Evolutionary conservation across 2,329 filamentous ascomycete genomes (phyloP).

Genomic region (Fusarium citri): DNA sequence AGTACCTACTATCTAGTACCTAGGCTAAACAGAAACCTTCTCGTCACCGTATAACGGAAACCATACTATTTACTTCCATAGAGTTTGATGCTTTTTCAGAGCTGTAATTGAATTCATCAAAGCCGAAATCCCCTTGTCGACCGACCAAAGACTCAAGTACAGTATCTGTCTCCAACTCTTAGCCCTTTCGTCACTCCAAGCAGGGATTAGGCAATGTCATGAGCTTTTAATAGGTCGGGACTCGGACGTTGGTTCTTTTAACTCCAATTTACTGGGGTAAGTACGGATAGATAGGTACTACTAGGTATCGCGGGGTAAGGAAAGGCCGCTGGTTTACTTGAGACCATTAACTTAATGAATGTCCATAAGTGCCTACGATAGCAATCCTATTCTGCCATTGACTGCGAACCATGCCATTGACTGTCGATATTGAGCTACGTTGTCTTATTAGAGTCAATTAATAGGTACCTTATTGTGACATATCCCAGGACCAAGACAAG

Average conservation of each 20-base stretch:
- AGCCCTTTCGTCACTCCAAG: constrained; percentile 21
- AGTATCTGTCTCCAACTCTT: background rate
- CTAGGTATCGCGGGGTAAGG: constrained; percentile 28
- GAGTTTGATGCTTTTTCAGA: background rate
- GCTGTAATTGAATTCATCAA: background rate
- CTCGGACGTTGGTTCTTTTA: background rate
- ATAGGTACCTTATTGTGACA: background rate
- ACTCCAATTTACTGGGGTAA: constrained; percentile 3
- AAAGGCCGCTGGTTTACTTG: constrained; percentile 25
- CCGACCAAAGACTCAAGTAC: background rate
- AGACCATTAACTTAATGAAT: background rate
- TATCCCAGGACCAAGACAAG: background rate
- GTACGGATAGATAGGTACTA: too few relatives aligned
- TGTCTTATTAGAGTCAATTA: background rate
- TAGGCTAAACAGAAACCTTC: background rate
- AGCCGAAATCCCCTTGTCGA: background rate
- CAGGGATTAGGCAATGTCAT: constrained; percentile 27
- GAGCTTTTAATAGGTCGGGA: constrained; percentile 30
- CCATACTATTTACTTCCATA: background rate
- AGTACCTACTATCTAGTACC: too few relatives aligned
- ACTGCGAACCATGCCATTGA: background rate
- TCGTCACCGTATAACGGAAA: background rate
- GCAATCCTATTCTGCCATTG: background rate
- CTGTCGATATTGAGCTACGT: background rate
- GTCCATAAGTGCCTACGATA: background rate